Evolutionary conservation across 1,139 yeast genomes (phyloP), one percentile per base, ranked within the genome.

Genomic region (Eremothecium gossypii): DNA sequence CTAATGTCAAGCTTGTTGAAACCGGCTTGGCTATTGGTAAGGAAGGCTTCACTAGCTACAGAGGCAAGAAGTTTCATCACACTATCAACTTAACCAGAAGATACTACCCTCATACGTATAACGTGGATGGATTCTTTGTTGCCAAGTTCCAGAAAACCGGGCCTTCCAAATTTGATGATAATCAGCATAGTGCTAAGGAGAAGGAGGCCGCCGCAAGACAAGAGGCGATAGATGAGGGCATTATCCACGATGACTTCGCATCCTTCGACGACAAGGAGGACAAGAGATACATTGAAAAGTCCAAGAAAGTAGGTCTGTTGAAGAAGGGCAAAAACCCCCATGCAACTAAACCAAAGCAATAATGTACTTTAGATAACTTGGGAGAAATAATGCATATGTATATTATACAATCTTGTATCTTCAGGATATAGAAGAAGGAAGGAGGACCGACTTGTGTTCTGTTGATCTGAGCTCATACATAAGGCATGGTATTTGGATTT

Each of bases 81-180:
- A 77, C 77, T 52, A 65, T 91, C 44, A 76, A 77, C 40, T 69
- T 89, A 54, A 87, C 98, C 2, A 80, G 96, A 69, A 79, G 99
- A 65, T 93, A 91, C 65, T 93, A 91, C 63, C 99, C 99, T 43
- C 99, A 93, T 65, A 89, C 95, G 28, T 91, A 91, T 64, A 93
- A 93, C 64, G 98, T 93, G 42, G 99, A 93, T 67, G 99, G 99
- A 30, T 93, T 93, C 73, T 93, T 71, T 63, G 98, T 93, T 47
- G 98, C 99, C 46, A 91, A 91, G 63, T 85, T 93, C 70, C 79
- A 85, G 67, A 93, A 93, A 74, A 79, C 77, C 50, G 95, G 91
- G 1, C 72, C 96, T 46, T 80, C 94, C 48, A 82, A 89, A 40
- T 85, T 79, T 53, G 93, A 83, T 65, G 75, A 78, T 45, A 79